Percentiles rank a stretch among this genome's conserved stretches.
phyloP scores from a whole-genome alignment of 345 rosid species.

The Kernera saxatilis region DNA sequence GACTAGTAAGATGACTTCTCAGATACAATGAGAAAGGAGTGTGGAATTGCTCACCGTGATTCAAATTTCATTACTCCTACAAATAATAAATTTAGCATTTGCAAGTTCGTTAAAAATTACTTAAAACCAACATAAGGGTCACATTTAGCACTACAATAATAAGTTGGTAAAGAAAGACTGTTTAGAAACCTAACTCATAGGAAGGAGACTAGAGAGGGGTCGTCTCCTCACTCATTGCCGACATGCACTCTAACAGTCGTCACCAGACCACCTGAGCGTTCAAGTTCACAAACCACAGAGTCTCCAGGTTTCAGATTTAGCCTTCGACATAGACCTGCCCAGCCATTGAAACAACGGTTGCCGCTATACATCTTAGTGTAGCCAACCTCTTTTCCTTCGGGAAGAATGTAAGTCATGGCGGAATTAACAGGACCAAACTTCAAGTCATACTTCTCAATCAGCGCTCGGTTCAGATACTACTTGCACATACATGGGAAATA shows the following conservation, averaged over 20 bases:
- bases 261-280: constrained; percentile 5
- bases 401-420: background rate
- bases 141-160: background rate
- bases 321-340: background rate
- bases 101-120: background rate
- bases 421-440: constrained; percentile 1
- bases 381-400: background rate
- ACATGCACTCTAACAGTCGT: constrained; percentile 10
- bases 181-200: background rate
- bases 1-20: background rate
- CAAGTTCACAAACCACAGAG: constrained; percentile 20
- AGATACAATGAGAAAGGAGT: too few relatives aligned
- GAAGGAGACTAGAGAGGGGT: background rate
- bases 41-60: too few relatives aligned
- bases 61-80: too few relatives aligned
- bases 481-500: background rate
- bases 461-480: background rate
- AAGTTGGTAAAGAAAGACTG: background rate
- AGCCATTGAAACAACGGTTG: background rate
- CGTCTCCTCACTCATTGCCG: background rate
- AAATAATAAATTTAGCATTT: background rate
- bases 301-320: constrained; percentile 1
- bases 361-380: background rate
- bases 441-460: background rate
- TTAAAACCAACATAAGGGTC: background rate